phyloP scores from a whole-genome alignment of 2,329 filamentous ascomycete genomes.

The Fusarium brevicatenulatum region DNA sequence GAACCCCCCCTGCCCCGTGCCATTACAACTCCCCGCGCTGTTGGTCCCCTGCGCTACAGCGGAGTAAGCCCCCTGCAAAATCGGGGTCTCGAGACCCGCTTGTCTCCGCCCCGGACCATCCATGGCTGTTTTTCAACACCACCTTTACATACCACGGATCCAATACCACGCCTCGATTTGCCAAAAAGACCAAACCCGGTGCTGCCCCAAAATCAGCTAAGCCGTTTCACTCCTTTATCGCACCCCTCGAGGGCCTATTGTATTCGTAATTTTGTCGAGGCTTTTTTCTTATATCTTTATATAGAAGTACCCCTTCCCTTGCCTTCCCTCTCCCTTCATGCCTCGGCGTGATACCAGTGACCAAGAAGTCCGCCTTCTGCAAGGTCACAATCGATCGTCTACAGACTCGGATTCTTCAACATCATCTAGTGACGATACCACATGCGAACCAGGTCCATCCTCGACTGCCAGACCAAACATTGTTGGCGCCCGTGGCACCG shows the following conservation, averaged over 20 bases:
- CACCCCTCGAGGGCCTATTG: slow-evolving; percentile 9
- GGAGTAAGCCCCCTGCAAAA: slow-evolving; percentile 28
- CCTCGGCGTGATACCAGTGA: slow-evolving; percentile 34
- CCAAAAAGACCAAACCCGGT: slow-evolving; percentile 32
- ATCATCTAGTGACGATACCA: slow-evolving; percentile 41
- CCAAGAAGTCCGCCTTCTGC: slow-evolving; percentile 39
- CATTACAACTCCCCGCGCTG: slow-evolving; percentile 30
- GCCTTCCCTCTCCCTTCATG: slow-evolving; percentile 27
- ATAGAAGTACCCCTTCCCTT: neutral
- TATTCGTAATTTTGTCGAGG: slow-evolving; percentile 15
- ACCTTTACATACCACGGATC: slow-evolving; percentile 34
- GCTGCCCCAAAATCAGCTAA: slow-evolving; percentile 25
- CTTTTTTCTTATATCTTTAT: slow-evolving; percentile 4
- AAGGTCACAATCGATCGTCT: slow-evolving; percentile 30
- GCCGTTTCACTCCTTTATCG: slow-evolving; percentile 23
- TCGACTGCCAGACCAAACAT: slow-evolving; percentile 39
- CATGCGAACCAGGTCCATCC: slow-evolving; percentile 41
- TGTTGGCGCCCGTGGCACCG: slow-evolving; percentile 41
- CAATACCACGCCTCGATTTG: slow-evolving; percentile 34
- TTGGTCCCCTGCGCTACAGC: slow-evolving; percentile 32
- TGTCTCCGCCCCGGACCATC: slow-evolving; percentile 29
- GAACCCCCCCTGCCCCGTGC: slow-evolving; percentile 25
- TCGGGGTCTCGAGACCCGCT: slow-evolving; percentile 39
- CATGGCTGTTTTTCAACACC: slow-evolving; percentile 39
- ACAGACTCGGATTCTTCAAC: slow-evolving; percentile 23